Conservation (phyloP, 352 stramenopile species). For the Globisporangium ultimum region DNA sequence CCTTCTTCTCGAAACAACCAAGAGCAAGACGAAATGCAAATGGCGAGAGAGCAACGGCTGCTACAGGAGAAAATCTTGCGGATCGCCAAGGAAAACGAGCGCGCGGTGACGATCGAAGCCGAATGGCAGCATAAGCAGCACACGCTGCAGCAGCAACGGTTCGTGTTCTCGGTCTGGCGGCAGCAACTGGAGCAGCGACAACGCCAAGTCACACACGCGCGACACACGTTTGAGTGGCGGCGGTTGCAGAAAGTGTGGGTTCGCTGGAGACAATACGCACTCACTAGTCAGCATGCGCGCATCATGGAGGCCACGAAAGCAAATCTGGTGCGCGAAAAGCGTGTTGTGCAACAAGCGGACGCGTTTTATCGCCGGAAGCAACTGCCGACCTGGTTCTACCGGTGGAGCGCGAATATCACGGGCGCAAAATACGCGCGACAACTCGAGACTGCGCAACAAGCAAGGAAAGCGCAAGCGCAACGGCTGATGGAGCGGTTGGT, state of each 20-base stretch:
- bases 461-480: slow-evolving; percentile 33
- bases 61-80: slow-evolving; percentile 34
- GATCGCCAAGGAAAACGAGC: slow-evolving; percentile 20
- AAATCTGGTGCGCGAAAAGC: slow-evolving; percentile 21
- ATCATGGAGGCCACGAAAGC: slow-evolving; percentile 10
- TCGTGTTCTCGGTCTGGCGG: slow-evolving; percentile 2
- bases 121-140: neutral
- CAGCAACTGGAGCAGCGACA: neutral
- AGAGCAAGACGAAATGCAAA: slow-evolving; percentile 17
- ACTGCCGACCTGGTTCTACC: slow-evolving; percentile 50
- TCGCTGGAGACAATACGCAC: slow-evolving; percentile 13
- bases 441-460: slow-evolving; percentile 19
- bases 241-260: slow-evolving; percentile 19
- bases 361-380: slow-evolving; percentile 31
- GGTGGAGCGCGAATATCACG: slow-evolving; percentile 26
- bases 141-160: neutral
- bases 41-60: slow-evolving; percentile 17
- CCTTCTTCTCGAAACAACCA: too few relatives aligned
- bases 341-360: slow-evolving; percentile 14
- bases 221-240: slow-evolving; percentile 18
- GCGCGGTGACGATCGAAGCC: neutral
- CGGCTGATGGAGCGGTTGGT: slow-evolving; percentile 38
- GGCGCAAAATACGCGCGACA: slow-evolving; percentile 26
- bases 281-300: slow-evolving; percentile 2
- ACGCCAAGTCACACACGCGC: neutral